Evolutionary conservation across 2,329 filamentous ascomycete species (phyloP), one percentile per base, ranked within the genome.

Genomic region (Remersonia thermophila): DNA sequence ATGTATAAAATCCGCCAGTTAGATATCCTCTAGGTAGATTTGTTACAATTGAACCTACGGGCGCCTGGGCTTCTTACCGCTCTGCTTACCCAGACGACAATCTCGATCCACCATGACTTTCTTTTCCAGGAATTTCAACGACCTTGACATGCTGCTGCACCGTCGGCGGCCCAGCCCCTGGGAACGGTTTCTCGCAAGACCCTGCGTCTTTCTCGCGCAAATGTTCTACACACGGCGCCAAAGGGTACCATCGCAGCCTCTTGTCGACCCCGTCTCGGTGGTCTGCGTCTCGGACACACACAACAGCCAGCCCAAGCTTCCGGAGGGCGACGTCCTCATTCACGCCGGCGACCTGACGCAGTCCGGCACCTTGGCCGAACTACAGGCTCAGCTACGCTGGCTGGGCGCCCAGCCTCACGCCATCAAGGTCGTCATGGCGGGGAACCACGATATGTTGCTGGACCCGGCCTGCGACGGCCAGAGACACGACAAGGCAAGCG

Each of bases 251-350:
- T 23, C 20, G 11, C 31, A 35, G 7, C 41, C 37, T 10, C 27
- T 34, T 3, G 26, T 26, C 5, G 12, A 37, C 14, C 36, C 38
- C 1, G 28, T 47, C 29, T 37, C 34, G 2, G 44, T 59, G 9
- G 54, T 60, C 13, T 63, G 58, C 43, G 52, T 64, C 11, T 61
- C 60, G 9, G 60, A 64, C 43, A 63, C 60, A 2, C 60, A 63
- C 51, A 61, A 59, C 42, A 46, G 40, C 16, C 51, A 49, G 20
- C 57, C 55, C 0, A 36, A 38, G 4, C 40, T 62, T 5, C 60
- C 59, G 3, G 27, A 44, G 8, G 61, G 60, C 1, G 60, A 64
- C 39, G 45, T 64, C 3, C 53, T 63, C 5, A 51, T 64, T 35
- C 61, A 65, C 38, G 60, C 61, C 8, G 60, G 61, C 12, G 59